Percentiles rank a stretch among this genome's conserved stretches.
phyloP scores from a whole-genome alignment of 164 flowering plant genomes.

The Magnolia changhungtana region DNA sequence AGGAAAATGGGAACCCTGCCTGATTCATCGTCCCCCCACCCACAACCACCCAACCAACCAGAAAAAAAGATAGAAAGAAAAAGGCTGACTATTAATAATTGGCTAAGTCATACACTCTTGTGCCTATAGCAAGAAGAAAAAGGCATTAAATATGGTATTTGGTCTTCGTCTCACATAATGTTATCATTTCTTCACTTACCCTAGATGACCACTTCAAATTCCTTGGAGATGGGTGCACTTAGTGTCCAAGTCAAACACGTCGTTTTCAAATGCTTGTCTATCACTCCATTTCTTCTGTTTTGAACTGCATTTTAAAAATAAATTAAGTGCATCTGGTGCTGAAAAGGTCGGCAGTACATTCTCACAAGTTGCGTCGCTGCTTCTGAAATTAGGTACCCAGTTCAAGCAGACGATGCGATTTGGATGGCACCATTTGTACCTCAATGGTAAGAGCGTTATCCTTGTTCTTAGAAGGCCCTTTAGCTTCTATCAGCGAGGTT shows the following conservation, averaged over 20 bases:
- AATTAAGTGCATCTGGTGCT: background rate
- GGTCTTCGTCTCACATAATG: background rate
- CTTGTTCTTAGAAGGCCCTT: background rate
- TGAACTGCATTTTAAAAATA: background rate
- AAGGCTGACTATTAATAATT: too few relatives aligned
- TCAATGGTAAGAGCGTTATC: conserved; percentile 60
- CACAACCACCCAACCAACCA: too few relatives aligned
- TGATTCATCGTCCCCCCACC: too few relatives aligned
- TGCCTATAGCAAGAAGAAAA: too few relatives aligned
- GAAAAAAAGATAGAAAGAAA: too few relatives aligned
- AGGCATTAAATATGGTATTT: too few relatives aligned
- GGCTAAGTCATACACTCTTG: too few relatives aligned
- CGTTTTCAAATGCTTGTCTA: too few relatives aligned
- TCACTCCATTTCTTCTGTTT: background rate
- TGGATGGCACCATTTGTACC: conserved; percentile 99
- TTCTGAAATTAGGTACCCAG: conserved; percentile 66
- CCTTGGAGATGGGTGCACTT: too few relatives aligned
- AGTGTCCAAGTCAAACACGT: background rate
- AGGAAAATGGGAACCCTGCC: too few relatives aligned
- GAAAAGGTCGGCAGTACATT: background rate
- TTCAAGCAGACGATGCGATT: conserved; percentile 88
- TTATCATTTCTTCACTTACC: background rate
- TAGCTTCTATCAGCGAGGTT: background rate
- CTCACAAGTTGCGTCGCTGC: background rate
- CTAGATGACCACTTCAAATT: background rate